Evolutionary conservation across 768 basidiomycete genomes (phyloP), one percentile per base, ranked within the genome.

Genomic region (Trametes elegans): DNA sequence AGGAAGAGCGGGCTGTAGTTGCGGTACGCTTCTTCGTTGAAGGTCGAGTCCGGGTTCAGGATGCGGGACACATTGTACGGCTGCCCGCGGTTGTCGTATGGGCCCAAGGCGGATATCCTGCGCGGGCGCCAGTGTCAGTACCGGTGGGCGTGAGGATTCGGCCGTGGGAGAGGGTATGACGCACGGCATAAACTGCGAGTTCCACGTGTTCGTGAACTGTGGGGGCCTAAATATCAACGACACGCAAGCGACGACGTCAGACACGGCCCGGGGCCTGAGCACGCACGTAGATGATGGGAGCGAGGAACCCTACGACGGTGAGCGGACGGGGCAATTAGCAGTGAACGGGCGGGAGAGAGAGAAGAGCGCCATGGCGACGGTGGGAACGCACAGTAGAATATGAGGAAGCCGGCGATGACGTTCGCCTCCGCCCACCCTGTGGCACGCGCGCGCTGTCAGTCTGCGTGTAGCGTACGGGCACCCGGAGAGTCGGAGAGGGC

Each of bases 401-500:
- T 55, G 7, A 78, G 58, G 56, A 78, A 75, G 5, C 76, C 83
- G 44, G 66, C 76, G 9, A 76, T 66, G 50, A 87, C 74, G 62
- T 88, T 88, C 7, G 83, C 85, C 67, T 86, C 83, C 1, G 84
- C 84, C 86, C 86, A 88, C 86, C 87, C 47, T 51, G 42, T 36
- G 19, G 18, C 14, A 8, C 21, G 13, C 11, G 34, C 9, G 34
- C 34, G 34, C n/a, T 18, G 36, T 39, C 23, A 32, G 40, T 7
- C 19, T n/a, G 27, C 5, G 19, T 14, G 21, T 11, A 7, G 8
- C 9, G 19, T 7, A 34, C 4, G 71, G 11, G 18, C 5, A 7
- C 28, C 56, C 28, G 18, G 5, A 9, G 14, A 16, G 39, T 9
- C 9, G 5, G 48, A 21, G 7, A 28, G 19, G 43, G 27, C 57